These are phyloP conservation scores for Tricharina praecox DNA, from an alignment of 495 filamentous ascomycete genomes.

Conservation along the genomic window DNA sequence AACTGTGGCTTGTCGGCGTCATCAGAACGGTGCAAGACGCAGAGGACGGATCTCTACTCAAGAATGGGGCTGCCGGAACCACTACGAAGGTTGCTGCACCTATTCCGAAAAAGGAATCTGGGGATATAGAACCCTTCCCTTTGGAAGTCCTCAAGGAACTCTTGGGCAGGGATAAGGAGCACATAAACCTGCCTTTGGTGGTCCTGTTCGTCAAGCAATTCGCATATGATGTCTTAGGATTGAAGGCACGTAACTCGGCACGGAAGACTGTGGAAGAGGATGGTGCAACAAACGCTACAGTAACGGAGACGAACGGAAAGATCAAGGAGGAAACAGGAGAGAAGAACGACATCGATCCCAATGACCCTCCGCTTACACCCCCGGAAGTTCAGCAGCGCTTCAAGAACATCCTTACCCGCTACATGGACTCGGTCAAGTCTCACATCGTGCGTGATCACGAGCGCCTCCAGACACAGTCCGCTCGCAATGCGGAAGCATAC, in stretches of 20 bases:
- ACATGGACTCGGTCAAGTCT: conserved; percentile 81
- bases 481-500: conserved; percentile 93
- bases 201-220: conserved; percentile 93
- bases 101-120: conserved; percentile 20
- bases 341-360: conserved; percentile 25
- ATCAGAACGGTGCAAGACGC: conserved; percentile 81
- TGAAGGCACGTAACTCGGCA: conserved; percentile 42
- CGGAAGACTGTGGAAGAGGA: conserved; percentile 75
- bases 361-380: conserved; percentile 56
- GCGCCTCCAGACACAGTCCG: conserved; percentile 59
- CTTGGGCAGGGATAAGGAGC: conserved; percentile 80
- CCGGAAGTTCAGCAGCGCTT: conserved; percentile 73
- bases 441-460: conserved; percentile 85
- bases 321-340: conserved; percentile 27
- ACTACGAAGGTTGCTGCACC: conserved; percentile 39
- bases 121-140: conserved; percentile 50
- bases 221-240: conserved; percentile 83
- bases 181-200: conserved; percentile 74
- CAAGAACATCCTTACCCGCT: conserved; percentile 68
- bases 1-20: conserved; percentile 87
- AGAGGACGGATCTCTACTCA: conserved; percentile 50
- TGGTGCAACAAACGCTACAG: conserved; percentile 42
- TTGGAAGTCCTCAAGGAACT: conserved; percentile 93
- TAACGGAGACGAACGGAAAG: conserved; percentile 35
- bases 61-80: conserved; percentile 36